These are phyloP conservation scores for Auricularia auricula-judae DNA, from an alignment of 768 basidiomycete genomes.

Conservation along the genomic window DNA sequence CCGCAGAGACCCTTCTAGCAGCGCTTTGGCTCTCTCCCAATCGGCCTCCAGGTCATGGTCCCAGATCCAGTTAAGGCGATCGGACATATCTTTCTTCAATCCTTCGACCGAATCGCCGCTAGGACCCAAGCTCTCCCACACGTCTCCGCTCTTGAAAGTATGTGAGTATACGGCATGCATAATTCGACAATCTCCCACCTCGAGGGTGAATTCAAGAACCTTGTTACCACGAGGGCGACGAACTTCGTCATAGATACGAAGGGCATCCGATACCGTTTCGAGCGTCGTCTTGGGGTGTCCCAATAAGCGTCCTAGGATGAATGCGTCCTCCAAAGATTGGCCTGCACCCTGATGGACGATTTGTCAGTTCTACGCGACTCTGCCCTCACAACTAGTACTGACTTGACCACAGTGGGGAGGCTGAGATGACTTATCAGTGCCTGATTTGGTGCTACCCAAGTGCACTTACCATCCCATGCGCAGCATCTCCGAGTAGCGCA, in stretches of 20 bases:
- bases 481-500: background rate
- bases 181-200: background rate
- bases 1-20: too few species aligned
- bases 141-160: background rate
- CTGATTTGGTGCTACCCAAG: background rate
- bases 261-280: conserved; percentile 6
- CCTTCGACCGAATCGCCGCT: too few species aligned
- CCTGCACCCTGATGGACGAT: background rate
- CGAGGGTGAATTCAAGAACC: conserved; percentile 3
- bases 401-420: background rate
- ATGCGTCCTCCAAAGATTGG: conserved; percentile 12
- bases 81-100: too few species aligned
- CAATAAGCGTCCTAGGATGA: conserved; percentile 15
- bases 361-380: background rate
- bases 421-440: background rate
- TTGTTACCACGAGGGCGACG: conserved; percentile 11
- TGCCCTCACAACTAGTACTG: background rate
- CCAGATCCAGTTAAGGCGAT: too few species aligned
- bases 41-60: too few species aligned
- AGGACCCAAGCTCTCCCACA: background rate
- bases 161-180: background rate
- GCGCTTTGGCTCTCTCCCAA: too few species aligned
- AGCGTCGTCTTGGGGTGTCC: conserved; percentile 8
- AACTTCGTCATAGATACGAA: conserved; percentile 13
- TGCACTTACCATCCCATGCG: background rate